Evolutionary conservation across 1,139 yeast species (phyloP).

Genomic region (Geotrichum candidum): DNA sequence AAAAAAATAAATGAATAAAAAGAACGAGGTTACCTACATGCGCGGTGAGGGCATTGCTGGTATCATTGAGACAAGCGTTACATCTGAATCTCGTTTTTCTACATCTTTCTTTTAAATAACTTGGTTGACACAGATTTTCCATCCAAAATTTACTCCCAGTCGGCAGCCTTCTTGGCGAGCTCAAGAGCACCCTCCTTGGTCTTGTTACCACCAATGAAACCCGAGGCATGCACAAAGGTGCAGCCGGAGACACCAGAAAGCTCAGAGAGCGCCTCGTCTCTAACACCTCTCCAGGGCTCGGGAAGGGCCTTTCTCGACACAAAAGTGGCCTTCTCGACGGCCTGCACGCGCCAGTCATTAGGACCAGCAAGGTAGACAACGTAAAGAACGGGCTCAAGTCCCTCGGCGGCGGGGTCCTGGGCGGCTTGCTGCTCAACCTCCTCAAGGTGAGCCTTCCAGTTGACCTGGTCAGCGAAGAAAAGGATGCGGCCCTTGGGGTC

Average conservation of each 20-base stretch:
- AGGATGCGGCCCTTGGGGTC: constrained; percentile 56
- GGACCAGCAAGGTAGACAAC: constrained; percentile 71
- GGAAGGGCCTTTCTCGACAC: constrained; percentile 84
- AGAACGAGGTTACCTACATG: too few species aligned
- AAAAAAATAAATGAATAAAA: too few species aligned
- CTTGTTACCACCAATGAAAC: constrained; percentile 93
- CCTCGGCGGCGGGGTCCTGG: constrained; percentile 26
- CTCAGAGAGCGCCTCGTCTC: constrained; percentile 75
- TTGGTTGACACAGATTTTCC: too few species aligned
- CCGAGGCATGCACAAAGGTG: constrained; percentile 91
- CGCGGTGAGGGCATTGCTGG: too few species aligned
- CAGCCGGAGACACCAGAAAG: constrained; percentile 77
- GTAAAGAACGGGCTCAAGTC: constrained; percentile 56
- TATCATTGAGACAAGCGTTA: too few species aligned
- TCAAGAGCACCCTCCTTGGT: constrained; percentile 70
- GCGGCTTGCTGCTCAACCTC: constrained; percentile 54
- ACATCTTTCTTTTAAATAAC: too few species aligned
- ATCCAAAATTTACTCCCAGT: constrained; percentile 9
- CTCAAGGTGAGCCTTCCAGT: constrained; percentile 93
- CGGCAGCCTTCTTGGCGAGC: constrained; percentile 59
- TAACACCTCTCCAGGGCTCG: constrained; percentile 85
- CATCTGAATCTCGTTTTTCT: too few species aligned
- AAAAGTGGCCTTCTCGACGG: constrained; percentile 78
- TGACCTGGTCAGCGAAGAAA: constrained; percentile 66
- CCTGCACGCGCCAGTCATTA: constrained; percentile 80